Conservation (phyloP, 345 rosid genomes). For the Bruguiera sexangula region DNA sequence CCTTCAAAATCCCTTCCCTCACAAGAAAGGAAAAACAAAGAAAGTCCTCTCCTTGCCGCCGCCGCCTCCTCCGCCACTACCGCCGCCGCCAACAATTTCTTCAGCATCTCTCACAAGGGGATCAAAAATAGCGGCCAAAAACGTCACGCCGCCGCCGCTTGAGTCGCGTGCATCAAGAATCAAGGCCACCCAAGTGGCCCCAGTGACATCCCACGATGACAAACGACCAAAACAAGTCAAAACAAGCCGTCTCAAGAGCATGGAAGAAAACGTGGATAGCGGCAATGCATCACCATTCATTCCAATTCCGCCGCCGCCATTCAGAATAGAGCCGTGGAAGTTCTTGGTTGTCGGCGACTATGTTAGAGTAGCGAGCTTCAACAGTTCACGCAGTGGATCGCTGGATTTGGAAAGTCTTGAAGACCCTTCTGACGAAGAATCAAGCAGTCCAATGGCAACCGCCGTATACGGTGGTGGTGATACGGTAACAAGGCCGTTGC, state of each 20-base stretch:
- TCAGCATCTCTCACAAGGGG: neutral
- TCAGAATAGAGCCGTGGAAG: conserved; percentile 58
- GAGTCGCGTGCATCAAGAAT: conserved; percentile 35
- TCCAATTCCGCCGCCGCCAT: conserved; percentile 74
- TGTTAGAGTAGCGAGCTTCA: conserved; percentile 61
- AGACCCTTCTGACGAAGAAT: conserved; percentile 29
- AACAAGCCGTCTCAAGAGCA: conserved; percentile 19
- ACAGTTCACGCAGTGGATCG: conserved; percentile 44
- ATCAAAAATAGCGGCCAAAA: neutral
- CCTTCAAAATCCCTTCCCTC: conserved; percentile 54
- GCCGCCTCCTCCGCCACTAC: conserved; percentile 48
- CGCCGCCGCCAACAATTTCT: conserved; percentile 43
- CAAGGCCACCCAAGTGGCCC: conserved; percentile 22
- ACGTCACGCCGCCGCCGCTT: neutral
- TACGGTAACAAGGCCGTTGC: conserved; percentile 16
- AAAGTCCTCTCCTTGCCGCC: conserved; percentile 32
- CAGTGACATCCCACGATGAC: conserved; percentile 15
- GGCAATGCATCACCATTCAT: conserved; percentile 54
- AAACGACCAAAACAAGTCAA: conserved; percentile 31
- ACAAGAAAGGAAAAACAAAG: conserved; percentile 56
- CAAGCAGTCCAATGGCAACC: conserved; percentile 23
- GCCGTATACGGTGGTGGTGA: conserved; percentile 9
- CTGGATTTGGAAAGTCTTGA: conserved; percentile 49
- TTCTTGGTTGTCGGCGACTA: conserved; percentile 59
- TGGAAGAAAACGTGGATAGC: conserved; percentile 27